Percentiles rank a stretch among this genome's conserved stretches.
These are phyloP conservation scores for Rhizomucor pusillus DNA, from an alignment of 371 early-diverging fungal genomes.

Conservation along the genomic window DNA sequence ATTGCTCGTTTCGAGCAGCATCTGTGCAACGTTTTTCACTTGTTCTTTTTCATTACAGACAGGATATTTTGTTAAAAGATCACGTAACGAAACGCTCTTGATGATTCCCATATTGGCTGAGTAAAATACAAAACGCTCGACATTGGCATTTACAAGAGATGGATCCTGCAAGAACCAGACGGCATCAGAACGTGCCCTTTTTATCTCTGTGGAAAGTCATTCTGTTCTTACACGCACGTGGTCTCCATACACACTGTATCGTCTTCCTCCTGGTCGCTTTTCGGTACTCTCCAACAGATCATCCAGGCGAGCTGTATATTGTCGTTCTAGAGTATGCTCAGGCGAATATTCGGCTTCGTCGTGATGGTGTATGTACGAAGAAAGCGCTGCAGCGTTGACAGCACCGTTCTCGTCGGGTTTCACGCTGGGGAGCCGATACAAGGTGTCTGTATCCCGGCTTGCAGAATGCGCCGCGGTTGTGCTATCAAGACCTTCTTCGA, in stretches of 20 bases:
- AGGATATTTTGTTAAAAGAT: slow-evolving; percentile 24
- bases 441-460: too few species aligned
- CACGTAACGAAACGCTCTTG: slow-evolving; percentile 45
- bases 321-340: slow-evolving; percentile 8
- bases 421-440: too few species aligned
- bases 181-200: neutral
- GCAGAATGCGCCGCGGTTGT: too few species aligned
- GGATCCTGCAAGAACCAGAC: slow-evolving; percentile 21
- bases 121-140: slow-evolving; percentile 57
- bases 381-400: slow-evolving; percentile 2
- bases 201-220: too few species aligned
- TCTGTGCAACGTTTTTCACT: slow-evolving; percentile 11
- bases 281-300: slow-evolving; percentile 18
- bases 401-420: too few species aligned
- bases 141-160: slow-evolving; percentile 17
- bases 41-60: slow-evolving; percentile 12
- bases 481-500: too few species aligned
- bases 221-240: slow-evolving; percentile 17
- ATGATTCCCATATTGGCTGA: slow-evolving; percentile 51
- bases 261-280: slow-evolving; percentile 8
- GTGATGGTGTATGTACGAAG: slow-evolving; percentile 2
- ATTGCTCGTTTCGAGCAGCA: slow-evolving; percentile 44
- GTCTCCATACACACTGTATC: slow-evolving; percentile 29
- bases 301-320: slow-evolving; percentile 20
- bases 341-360: neutral